Percentiles rank a stretch among this genome's conserved stretches.
Conservation (phyloP, 257 asterid genomes). For the Solanum pinnatisectum region DNA sequence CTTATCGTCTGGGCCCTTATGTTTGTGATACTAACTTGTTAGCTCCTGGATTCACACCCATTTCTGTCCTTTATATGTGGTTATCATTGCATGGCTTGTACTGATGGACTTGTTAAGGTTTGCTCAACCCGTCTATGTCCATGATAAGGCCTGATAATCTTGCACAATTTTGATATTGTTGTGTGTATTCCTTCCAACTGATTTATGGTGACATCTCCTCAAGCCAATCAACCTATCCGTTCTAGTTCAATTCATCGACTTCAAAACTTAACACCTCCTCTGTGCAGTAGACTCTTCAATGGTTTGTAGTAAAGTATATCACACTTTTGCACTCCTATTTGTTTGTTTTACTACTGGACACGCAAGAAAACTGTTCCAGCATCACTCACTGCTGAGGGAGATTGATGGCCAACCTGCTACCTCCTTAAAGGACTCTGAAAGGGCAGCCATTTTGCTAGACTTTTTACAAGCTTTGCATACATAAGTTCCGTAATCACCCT, state of each 20-base stretch:
- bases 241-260: background rate
- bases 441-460: background rate
- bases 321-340: background rate
- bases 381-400: background rate
- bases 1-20: background rate
- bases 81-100: background rate
- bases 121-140: background rate
- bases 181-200: background rate
- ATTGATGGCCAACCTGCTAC: background rate
- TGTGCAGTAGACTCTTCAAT: background rate
- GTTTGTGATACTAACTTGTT: background rate
- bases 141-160: background rate
- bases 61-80: background rate
- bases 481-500: background rate
- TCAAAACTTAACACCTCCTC: background rate
- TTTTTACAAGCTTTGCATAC: background rate
- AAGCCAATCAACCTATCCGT: background rate
- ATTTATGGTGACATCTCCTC: background rate
- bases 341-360: background rate
- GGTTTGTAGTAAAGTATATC: background rate
- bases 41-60: background rate
- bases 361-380: background rate
- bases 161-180: background rate
- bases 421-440: background rate
- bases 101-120: background rate